Percentiles rank a stretch among this genome's conserved stretches.
phyloP scores from a whole-genome alignment of 257 asterid genomes.

The Solanum corneliomulleri region DNA sequence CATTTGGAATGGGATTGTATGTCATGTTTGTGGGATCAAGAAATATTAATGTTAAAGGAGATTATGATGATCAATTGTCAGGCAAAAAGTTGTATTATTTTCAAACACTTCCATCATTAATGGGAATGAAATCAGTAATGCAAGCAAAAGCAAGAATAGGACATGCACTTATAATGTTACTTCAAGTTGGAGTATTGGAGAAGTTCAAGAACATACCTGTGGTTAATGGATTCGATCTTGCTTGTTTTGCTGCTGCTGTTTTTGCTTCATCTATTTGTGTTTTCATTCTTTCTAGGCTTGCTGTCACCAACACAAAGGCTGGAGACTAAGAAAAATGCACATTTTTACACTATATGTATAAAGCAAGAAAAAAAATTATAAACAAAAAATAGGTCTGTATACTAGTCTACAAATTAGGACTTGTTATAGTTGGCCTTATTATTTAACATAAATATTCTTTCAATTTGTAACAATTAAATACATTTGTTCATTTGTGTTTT shows the following conservation, averaged over 20 bases:
- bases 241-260: slow-evolving; percentile 62
- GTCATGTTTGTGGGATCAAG: slow-evolving; percentile 57
- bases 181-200: slow-evolving; percentile 74
- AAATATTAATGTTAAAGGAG: not conserved
- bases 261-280: slow-evolving; percentile 59
- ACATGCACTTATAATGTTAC: slow-evolving; percentile 61
- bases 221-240: slow-evolving; percentile 54
- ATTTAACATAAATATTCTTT: not conserved
- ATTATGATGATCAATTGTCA: not conserved
- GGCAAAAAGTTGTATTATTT: slow-evolving; percentile 8
- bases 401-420: not conserved
- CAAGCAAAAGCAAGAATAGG: slow-evolving; percentile 81
- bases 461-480: not conserved
- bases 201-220: slow-evolving; percentile 56
- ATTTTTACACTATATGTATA: not conserved
- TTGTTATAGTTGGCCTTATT: not conserved
- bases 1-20: slow-evolving; percentile 56
- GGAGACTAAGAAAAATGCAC: not conserved
- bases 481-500: not conserved
- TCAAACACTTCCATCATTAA: slow-evolving; percentile 38
- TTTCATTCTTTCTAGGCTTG: slow-evolving; percentile 54
- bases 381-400: not conserved
- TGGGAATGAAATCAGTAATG: slow-evolving; percentile 44
- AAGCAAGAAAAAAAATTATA: not conserved
- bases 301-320: not conserved